These are phyloP conservation scores for Sodiomyces alkalinus DNA, from an alignment of 2,329 filamentous ascomycete genomes.

Conservation along the genomic window DNA sequence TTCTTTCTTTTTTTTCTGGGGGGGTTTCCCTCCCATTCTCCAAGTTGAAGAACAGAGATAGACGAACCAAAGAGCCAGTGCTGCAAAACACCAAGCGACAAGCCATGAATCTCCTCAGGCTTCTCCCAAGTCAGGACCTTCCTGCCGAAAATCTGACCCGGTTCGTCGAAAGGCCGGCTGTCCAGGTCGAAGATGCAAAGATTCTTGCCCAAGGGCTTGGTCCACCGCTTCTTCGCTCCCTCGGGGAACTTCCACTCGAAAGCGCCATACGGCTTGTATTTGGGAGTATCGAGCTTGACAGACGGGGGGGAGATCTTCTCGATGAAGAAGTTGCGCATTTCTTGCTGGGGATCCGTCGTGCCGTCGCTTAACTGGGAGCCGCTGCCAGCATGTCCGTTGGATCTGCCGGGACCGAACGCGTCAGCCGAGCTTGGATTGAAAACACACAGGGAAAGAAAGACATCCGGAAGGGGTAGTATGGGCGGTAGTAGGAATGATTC, in stretches of 20 bases:
- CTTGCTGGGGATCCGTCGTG: slow-evolving; percentile 9
- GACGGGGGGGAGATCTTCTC: slow-evolving; percentile 16
- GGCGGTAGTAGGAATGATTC: too few relatives aligned
- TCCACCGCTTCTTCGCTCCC: slow-evolving; percentile 14
- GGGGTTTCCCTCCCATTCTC: too few relatives aligned
- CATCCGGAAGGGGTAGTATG: not conserved
- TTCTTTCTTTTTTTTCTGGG: too few relatives aligned
- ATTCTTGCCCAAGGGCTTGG: slow-evolving; percentile 18
- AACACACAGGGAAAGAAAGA: not conserved
- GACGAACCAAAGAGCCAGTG: slow-evolving; percentile 26
- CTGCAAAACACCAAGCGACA: slow-evolving; percentile 25
- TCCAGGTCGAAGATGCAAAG: slow-evolving; percentile 31
- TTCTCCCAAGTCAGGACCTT: slow-evolving; percentile 20
- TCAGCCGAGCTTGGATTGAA: not conserved
- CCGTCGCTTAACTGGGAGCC: slow-evolving; percentile 5
- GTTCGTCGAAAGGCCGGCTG: slow-evolving; percentile 21
- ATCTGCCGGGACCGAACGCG: slow-evolving; percentile 3
- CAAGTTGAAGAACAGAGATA: not conserved
- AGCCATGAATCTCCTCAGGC: slow-evolving; percentile 15
- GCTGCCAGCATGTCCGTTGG: slow-evolving; percentile 8
- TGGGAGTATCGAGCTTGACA: slow-evolving; percentile 11
- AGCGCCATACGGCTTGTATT: slow-evolving; percentile 17
- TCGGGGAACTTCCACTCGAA: slow-evolving; percentile 16
- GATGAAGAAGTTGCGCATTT: slow-evolving; percentile 17
- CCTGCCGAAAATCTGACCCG: slow-evolving; percentile 20